Base-by-base conservation (phyloP, 805 yeast genomes). In the Candida coquimbonensis region DNA sequence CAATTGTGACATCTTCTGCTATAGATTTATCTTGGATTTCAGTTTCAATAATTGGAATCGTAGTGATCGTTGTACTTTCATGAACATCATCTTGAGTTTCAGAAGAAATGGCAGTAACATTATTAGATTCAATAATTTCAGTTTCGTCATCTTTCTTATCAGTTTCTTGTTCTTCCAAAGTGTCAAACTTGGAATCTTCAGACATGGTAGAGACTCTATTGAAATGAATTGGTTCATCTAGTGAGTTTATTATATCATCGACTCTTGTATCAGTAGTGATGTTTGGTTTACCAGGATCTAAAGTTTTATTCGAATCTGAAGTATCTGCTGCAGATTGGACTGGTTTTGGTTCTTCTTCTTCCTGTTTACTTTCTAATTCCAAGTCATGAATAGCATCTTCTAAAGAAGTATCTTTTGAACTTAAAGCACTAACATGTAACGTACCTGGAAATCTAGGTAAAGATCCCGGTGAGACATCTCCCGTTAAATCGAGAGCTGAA, bases 361-460 rank as follows among this genome's bases (percentile, higher is more conserved):
- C 13, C 13, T 29, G 6, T 8, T 29, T 29, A 12, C 9, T 29
- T 29, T 29, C 31, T 29, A 29, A 29, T 11, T 29, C 31, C 9
- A 29, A 29, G 14, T 29, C 31, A 11, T 29, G 31, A 9, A 29
- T 57, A 39, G 33, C 47, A 11, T 40, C 48, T 4, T 45, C 44
- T 21, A 32, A 11, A 7, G 40, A 38, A 5, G 25, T 36, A 11
- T 39, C 48, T 1, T 45, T 53, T 8, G 54, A 13, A 8, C 67
- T 64, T 34, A 75, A 54, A 1, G 76, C 83, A 33, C 65, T 72
- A 43, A 76, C 76, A 43, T 71, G 65, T 45, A 68, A 58, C 0
- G 75, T 67, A 3, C 73, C 79, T 1, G 75, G 73, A 51, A 68
- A 61, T 27, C 78, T 59, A 8, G 78, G 79, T 16, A 72, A 51